Evolutionary conservation across 441 rosid species (phyloP), one percentile per base, ranked within the genome.

Genomic region (Corymbia citriodora): DNA sequence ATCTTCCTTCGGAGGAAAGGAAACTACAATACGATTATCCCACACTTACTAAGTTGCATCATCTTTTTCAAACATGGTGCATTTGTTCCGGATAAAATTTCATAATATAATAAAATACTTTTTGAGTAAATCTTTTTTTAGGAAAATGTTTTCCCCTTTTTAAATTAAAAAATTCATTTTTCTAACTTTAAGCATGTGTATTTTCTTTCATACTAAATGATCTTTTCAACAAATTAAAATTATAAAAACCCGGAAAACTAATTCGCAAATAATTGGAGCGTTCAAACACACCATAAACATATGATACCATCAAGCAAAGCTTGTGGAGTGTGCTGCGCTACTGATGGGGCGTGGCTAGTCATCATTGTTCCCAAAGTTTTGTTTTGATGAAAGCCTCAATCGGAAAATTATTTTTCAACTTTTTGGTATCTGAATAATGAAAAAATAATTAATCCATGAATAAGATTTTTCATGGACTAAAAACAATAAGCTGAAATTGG

Each of bases 341-440:
- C 13, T 4, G 6, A 25, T 25, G 63, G 63, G 29, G 29, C 63
- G 27, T 5, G 63, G 63, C 23, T 0, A 70, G 10, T 33, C 81
- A 9, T 33, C 81, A 10, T 10, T 72, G 82, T 25, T 40, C 36
- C 23, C 0, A 72, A 72, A 33, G 27, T 72, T 33, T 36, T 40
- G 45, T 25, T 33, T 70, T 33, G 2, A 33, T 33, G 23, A 70
- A 70, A 70, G 9, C 33, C 45, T 1, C 1, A 10, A 33, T 33
- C 1, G 0, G 18, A 23, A 31, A 68, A 31, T 70, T 33, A 0
- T 70, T 70, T 33, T 72, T 25, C 2, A 0, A 36, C 48, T 18
- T 72, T 72, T 2, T 4, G 0, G 10, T 36, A 10, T 10, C 33
- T 72, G 12, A 8, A 33, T 19, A 8, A 10, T 0, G 12, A 18